phyloP scores from a whole-genome alignment of 192 early-diverging fungal species.

The Umbelopsis sp. region DNA sequence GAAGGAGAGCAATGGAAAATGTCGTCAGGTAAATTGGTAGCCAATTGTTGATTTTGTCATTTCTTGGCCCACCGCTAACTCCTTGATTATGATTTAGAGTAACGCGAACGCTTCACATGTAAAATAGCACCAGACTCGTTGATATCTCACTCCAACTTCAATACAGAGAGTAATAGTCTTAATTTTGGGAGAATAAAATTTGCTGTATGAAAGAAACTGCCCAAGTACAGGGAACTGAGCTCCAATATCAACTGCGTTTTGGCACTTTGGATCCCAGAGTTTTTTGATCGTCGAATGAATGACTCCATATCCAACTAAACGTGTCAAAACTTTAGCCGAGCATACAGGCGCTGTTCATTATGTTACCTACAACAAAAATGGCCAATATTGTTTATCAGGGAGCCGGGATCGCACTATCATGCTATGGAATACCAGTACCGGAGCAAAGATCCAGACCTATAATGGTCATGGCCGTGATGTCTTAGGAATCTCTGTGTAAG shows the following conservation, averaged over 20 bases:
- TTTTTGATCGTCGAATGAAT: slow-evolving; percentile 7
- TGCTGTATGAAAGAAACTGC: no score
- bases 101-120: slow-evolving; percentile 14
- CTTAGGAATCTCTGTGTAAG: slow-evolving; percentile 68
- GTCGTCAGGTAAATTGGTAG: slow-evolving; percentile 43
- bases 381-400: slow-evolving; percentile 84
- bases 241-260: no score
- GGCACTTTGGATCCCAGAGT: neutral
- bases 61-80: neutral
- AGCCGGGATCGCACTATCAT: slow-evolving; percentile 72
- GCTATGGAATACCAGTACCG: slow-evolving; percentile 71
- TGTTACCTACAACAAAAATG: slow-evolving; percentile 66
- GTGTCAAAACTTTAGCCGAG: slow-evolving; percentile 46
- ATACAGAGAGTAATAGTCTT: no score
- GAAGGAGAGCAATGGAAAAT: slow-evolving; percentile 46
- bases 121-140: neutral
- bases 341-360: slow-evolving; percentile 75
- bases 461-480: slow-evolving; percentile 87
- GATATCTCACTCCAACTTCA: neutral
- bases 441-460: slow-evolving; percentile 75
- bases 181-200: no score
- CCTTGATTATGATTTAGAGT: neutral
- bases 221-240: no score
- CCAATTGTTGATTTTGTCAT: neutral
- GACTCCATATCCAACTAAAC: slow-evolving; percentile 29